Evolutionary conservation across 805 yeast species (phyloP).

Genomic region (Naumovozyma castellii): DNA sequence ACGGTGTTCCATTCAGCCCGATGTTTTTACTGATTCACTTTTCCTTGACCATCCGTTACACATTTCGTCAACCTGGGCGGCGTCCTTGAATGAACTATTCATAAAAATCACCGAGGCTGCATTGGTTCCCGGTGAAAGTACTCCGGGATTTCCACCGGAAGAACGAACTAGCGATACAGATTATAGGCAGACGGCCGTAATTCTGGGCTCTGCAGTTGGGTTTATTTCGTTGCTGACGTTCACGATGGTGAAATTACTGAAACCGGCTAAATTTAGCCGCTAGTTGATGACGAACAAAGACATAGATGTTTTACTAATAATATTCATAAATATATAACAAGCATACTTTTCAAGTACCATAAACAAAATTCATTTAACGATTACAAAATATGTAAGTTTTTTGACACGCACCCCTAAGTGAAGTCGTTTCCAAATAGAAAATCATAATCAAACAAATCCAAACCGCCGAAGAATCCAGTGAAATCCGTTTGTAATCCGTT

Average conservation of each 20-base stretch:
- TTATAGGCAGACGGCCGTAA: constrained; percentile 40
- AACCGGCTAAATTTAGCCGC: constrained; percentile 1
- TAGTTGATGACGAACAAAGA: too few relatives aligned
- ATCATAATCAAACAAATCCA: constrained; percentile 26
- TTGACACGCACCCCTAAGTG: constrained; percentile 1
- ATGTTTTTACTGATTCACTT: constrained; percentile 62
- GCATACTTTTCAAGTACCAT: background rate
- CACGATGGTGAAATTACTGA: constrained; percentile 46
- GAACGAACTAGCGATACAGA: constrained; percentile 34
- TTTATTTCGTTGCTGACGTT: constrained; percentile 54
- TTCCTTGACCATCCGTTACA: constrained; percentile 76
- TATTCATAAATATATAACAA: background rate
- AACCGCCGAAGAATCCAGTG: constrained; percentile 21
- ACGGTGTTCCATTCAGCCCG: constrained; percentile 77
- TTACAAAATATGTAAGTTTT: background rate
- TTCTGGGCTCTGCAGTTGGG: constrained; percentile 63
- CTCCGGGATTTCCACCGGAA: constrained; percentile 69
- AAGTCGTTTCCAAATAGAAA: constrained; percentile 20
- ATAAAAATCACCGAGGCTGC: constrained; percentile 87
- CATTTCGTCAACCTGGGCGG: constrained; percentile 81
- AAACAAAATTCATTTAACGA: background rate
- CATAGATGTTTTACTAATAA: constrained; percentile 1
- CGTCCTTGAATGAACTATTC: constrained; percentile 76
- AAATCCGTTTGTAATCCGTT: constrained; percentile 5
- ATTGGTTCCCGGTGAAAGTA: constrained; percentile 61